Evolutionary conservation across 1,139 yeast genomes (phyloP), one percentile per base, ranked within the genome.

Genomic region (Scheffersomyces quercinus): DNA sequence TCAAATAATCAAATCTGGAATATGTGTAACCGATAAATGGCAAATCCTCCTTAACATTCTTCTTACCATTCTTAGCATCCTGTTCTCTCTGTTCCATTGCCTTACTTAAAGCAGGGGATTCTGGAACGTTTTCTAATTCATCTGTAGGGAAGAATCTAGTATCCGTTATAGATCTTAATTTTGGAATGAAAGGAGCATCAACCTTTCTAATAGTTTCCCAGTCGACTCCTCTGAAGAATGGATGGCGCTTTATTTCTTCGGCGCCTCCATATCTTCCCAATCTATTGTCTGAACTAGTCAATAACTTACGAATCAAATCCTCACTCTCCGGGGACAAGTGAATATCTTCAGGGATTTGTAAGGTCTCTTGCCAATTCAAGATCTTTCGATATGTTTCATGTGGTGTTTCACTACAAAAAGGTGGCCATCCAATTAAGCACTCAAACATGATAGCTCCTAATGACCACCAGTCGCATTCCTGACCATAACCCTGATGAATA

Each of bases 401-500:
- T n/a, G 99, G 98, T 4, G 97, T 89, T 62, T 93, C 99, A 0
- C 96, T 87, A 68, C 99, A 95, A 68, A 93, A 93, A 44, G 99
- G 99, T 16, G 99, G 99, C 98, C 99, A 93, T 14, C 99, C 99
- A 51, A 93, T 89, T 51, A 93, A 74, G 73, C 99, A 93, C 73
- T 93, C 99, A 69, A 88, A 93, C 99, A 93, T 93, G 62, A 93
- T 93, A 1, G 98, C 97, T 26, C 99, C 99, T 35, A 93, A 72
- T 4, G 97, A 89, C 99, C 99, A 93, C 99, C 99, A 93, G 65
- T 93, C 99, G 70, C 99, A 95, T 64, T 93, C 98, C 68, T 91
- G 98, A 13, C 99, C 97, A 65, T 93, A 95, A 3, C 99, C 99
- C 70, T 93, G 97, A 59, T 93, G 95, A 41, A 91, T 76, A 58